Evolutionary conservation across 495 filamentous ascomycete genomes (phyloP).

Genomic region (Gamarada debralockiae): DNA sequence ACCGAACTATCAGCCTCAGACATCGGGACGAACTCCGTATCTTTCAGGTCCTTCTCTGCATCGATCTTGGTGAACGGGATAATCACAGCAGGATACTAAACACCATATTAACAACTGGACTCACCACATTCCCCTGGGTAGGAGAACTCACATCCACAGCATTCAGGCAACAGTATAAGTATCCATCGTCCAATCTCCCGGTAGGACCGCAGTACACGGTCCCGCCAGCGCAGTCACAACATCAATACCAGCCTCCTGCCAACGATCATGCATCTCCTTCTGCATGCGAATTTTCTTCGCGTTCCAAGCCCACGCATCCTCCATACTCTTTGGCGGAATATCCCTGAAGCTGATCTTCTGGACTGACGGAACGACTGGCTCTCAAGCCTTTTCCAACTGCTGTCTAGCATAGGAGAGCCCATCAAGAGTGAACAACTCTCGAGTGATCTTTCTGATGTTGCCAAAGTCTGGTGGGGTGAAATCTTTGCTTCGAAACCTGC

Average conservation of each 20-base stretch:
- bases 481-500: too few species aligned
- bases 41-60: too few species aligned
- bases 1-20: too few species aligned
- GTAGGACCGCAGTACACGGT: conserved; percentile 28
- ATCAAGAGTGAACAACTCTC: conserved; percentile 32
- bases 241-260: conserved; percentile 28
- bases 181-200: conserved; percentile 29
- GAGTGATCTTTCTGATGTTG: conserved; percentile 19
- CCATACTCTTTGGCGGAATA: conserved; percentile 25
- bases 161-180: conserved; percentile 34
- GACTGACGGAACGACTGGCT: conserved; percentile 29
- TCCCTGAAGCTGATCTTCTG: conserved; percentile 30
- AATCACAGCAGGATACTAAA: too few species aligned
- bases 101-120: too few species aligned
- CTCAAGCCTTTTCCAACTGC: conserved; percentile 27
- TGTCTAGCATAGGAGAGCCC: conserved; percentile 29
- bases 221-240: conserved; percentile 29
- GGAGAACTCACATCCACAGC: too few species aligned
- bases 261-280: conserved; percentile 30
- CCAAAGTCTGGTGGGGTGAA: conserved; percentile 19
- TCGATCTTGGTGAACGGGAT: too few species aligned
- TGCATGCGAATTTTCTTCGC: conserved; percentile 24
- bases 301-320: conserved; percentile 31
- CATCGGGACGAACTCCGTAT: too few species aligned
- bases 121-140: too few species aligned